Conservation (phyloP, 176 grass and related monocot species). For the Rhynchospora pubera region DNA sequence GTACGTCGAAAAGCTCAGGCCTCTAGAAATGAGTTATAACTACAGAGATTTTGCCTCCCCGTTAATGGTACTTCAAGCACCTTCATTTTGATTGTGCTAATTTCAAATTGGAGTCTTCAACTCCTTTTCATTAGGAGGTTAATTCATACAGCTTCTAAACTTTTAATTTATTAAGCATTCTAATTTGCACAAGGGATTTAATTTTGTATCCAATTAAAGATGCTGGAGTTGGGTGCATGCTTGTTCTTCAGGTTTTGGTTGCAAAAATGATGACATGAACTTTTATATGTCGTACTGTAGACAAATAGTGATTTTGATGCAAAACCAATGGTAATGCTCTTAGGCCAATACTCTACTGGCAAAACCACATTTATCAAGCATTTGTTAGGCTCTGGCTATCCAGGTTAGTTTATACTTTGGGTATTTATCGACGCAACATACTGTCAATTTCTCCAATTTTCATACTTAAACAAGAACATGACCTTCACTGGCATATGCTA, state of each 20-base stretch:
- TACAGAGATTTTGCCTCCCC: constrained; percentile 73
- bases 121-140: neutral
- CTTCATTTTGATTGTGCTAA: neutral
- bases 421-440: neutral
- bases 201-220: neutral
- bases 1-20: constrained; percentile 82
- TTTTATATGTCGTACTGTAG: constrained; percentile 26
- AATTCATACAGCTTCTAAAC: neutral
- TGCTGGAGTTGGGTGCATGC: neutral
- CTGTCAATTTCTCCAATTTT: neutral
- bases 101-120: neutral
- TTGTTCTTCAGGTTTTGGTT: neutral
- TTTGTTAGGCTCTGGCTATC: constrained; percentile 72
- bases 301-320: constrained; percentile 91
- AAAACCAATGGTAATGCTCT: constrained; percentile 94
- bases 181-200: neutral
- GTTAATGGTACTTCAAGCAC: constrained; percentile 41
- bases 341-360: constrained; percentile 94
- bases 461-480: neutral
- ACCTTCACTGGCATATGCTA: neutral
- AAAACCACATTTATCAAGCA: constrained; percentile 99
- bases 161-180: neutral
- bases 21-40: constrained; percentile 70
- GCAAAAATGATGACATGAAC: neutral
- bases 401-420: constrained; percentile 37